Percentiles rank a stretch among this genome's conserved stretches.
Evolutionary conservation across 805 yeast species (phyloP).

Genomic region (Starmerella etchellsii): DNA sequence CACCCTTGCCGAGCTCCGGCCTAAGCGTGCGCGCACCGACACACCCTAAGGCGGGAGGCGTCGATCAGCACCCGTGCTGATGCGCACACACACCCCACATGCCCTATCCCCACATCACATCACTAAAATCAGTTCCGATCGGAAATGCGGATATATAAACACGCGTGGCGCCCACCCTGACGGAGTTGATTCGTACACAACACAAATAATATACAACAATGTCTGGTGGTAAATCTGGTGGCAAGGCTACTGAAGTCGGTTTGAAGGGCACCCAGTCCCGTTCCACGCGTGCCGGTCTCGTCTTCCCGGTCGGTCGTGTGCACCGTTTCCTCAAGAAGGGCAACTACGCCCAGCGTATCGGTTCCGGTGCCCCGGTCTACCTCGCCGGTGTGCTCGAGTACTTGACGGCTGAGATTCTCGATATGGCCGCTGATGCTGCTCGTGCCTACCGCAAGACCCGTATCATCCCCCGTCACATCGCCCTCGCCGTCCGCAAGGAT

Average conservation of each 20-base stretch:
- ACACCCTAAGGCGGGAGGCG: too few species aligned
- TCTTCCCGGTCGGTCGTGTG: slow-evolving; percentile 96
- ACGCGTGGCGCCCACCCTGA: slow-evolving; percentile 1
- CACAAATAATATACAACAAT: too few species aligned
- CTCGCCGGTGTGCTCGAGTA: slow-evolving; percentile 92
- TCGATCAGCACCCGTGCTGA: too few species aligned
- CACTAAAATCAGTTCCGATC: neutral
- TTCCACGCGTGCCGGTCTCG: slow-evolving; percentile 57
- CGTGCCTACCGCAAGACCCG: slow-evolving; percentile 90
- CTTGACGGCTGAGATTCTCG: slow-evolving; percentile 91
- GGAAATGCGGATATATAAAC: slow-evolving; percentile 10
- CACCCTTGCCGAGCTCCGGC: too few species aligned
- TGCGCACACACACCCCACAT: neutral
- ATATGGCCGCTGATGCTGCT: slow-evolving; percentile 97
- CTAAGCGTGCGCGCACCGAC: too few species aligned
- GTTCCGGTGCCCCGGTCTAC: slow-evolving; percentile 83
- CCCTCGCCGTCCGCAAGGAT: slow-evolving; percentile 94
- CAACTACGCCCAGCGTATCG: slow-evolving; percentile 62
- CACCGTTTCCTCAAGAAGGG: slow-evolving; percentile 88
- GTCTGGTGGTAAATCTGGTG: slow-evolving; percentile 76
- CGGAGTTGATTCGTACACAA: neutral
- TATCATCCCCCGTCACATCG: slow-evolving; percentile 95
- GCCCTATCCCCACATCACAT: slow-evolving; percentile 1
- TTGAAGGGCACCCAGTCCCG: slow-evolving; percentile 95
- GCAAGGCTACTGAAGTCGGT: slow-evolving; percentile 79